Percentiles rank a stretch among this genome's conserved stretches.
phyloP scores from a whole-genome alignment of 495 filamentous ascomycete genomes.

The Penicillium antarcticum region DNA sequence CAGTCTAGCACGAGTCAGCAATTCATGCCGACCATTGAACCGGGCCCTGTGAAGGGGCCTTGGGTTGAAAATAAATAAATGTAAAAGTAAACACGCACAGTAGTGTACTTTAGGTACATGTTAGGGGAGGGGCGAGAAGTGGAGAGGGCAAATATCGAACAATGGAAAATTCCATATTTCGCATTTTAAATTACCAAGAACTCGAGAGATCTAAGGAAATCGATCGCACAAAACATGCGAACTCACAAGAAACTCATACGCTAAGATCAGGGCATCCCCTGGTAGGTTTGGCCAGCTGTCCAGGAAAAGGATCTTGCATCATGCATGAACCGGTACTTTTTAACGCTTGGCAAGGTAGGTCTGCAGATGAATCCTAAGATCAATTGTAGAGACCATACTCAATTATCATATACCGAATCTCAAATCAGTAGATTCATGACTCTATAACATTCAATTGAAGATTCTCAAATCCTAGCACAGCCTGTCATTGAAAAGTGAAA shows the following conservation, averaged over 20 bases:
- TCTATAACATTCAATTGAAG: neutral
- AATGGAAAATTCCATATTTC: neutral
- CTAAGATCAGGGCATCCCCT: too few relatives aligned
- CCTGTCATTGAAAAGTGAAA: constrained; percentile 16
- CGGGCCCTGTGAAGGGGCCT: neutral
- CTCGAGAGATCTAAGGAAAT: constrained; percentile 14
- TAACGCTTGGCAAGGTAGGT: constrained; percentile 4
- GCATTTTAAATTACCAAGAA: neutral
- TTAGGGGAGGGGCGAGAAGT: neutral
- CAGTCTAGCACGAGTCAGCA: constrained; percentile 12
- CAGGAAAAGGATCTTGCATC: constrained; percentile 12
- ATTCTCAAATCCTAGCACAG: constrained; percentile 4
- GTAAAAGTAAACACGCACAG: constrained; percentile 5
- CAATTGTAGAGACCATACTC: neutral
- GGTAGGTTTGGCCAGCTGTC: neutral
- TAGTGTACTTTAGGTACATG: constrained; percentile 1
- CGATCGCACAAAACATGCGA: constrained; percentile 5
- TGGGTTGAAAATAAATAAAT: neutral
- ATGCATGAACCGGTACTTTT: constrained; percentile 25
- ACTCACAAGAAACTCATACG: neutral
- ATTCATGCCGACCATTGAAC: constrained; percentile 4
- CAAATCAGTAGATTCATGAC: neutral
- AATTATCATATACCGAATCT: neutral
- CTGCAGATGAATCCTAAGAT: neutral
- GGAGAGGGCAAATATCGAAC: neutral